Percentiles rank a stretch among this genome's conserved stretches.
phyloP scores from a whole-genome alignment of 495 filamentous ascomycete species.

The Saxophila tyrrhenica region DNA sequence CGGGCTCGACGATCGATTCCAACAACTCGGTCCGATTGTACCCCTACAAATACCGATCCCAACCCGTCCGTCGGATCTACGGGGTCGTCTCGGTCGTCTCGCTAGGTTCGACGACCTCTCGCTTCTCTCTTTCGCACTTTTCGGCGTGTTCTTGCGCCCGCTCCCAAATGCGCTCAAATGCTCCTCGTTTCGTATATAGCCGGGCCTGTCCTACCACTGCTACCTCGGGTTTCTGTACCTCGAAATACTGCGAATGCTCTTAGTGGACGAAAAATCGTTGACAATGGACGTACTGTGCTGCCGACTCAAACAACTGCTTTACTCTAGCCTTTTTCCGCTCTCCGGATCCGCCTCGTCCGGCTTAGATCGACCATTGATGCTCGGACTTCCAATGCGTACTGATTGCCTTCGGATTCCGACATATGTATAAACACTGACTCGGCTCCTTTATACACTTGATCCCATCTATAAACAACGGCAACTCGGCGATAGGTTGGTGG shows the following conservation, averaged over 20 bases:
- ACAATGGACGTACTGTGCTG: background rate
- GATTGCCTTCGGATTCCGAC: background rate
- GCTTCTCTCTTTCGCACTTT: too few species aligned
- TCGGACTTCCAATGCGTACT: background rate
- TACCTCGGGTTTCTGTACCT: background rate
- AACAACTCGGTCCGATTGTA: background rate
- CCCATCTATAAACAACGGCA: background rate
- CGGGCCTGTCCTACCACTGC: background rate
- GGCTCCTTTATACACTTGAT: background rate
- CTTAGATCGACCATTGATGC: background rate
- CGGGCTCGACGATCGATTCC: background rate
- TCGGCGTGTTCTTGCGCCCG: background rate
- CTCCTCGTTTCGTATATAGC: background rate
- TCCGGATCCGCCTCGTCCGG: background rate
- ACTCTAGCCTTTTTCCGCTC: background rate
- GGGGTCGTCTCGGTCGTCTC: background rate
- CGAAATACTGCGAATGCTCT: background rate
- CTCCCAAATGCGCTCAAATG: background rate
- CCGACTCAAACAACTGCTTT: background rate
- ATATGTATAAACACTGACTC: background rate
- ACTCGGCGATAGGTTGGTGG: background rate
- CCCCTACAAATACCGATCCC: conserved; percentile 24
- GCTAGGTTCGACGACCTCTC: background rate
- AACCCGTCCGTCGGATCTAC: conserved; percentile 26
- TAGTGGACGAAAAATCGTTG: background rate